Percentiles rank a stretch among this genome's conserved stretches.
phyloP scores from a whole-genome alignment of 176 grass and related monocot species.

The Typha latifolia region DNA sequence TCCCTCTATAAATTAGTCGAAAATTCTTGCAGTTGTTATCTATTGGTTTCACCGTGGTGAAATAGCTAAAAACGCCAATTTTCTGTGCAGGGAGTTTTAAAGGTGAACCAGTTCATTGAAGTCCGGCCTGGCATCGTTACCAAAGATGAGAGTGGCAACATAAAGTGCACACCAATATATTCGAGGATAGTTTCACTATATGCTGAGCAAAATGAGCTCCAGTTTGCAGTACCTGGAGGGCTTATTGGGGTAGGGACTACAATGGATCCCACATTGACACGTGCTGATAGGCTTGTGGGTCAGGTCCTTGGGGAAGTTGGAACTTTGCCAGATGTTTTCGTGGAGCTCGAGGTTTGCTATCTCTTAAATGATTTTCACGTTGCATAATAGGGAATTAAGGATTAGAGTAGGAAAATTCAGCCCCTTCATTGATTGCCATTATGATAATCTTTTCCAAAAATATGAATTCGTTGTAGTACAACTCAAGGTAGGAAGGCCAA shows the following conservation, averaged over 20 bases:
- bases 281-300: conserved; percentile 88
- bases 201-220: conserved; percentile 92
- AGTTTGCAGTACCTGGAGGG: conserved; percentile 91
- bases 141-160: conserved; percentile 84
- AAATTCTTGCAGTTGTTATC: too few relatives aligned
- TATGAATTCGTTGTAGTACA: too few relatives aligned
- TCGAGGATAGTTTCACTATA: conserved; percentile 87
- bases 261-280: conserved; percentile 87
- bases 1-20: too few relatives aligned
- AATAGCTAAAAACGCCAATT: neutral
- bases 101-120: conserved; percentile 93
- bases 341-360: conserved; percentile 77
- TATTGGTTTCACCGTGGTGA: too few relatives aligned
- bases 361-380: neutral
- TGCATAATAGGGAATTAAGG: neutral
- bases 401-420: too few relatives aligned
- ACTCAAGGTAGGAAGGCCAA: too few relatives aligned
- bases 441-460: too few relatives aligned
- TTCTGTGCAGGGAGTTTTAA: conserved; percentile 65
- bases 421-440: too few relatives aligned
- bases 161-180: conserved; percentile 90
- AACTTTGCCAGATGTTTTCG: conserved; percentile 71
- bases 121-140: conserved; percentile 68
- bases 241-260: conserved; percentile 95
- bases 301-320: conserved; percentile 97